Conservation (phyloP, 2,329 filamentous ascomycete genomes). For the Drechslera avenae region DNA sequence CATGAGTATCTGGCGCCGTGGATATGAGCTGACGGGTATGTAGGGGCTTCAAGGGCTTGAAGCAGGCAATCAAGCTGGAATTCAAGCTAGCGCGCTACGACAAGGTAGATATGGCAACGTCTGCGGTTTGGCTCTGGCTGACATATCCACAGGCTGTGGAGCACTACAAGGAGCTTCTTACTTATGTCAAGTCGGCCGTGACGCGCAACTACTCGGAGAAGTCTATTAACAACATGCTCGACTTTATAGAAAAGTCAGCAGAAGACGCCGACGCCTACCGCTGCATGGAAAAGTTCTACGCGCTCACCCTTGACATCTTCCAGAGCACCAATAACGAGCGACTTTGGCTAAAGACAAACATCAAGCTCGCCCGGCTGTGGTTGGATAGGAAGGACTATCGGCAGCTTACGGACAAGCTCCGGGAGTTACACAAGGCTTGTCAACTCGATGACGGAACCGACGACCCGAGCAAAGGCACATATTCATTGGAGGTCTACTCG, state of each 20-base stretch:
- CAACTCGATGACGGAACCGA: constrained; percentile 85
- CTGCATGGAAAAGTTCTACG: constrained; percentile 96
- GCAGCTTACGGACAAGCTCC: constrained; percentile 79
- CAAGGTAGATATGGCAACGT: constrained; percentile 59
- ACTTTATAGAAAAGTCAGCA: constrained; percentile 92
- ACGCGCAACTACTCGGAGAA: constrained; percentile 99
- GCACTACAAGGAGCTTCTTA: constrained; percentile 93
- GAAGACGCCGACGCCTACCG: constrained; percentile 72
- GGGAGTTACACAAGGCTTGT: constrained; percentile 87
- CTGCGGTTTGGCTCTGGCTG: constrained; percentile 21
- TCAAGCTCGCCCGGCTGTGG: constrained; percentile 90
- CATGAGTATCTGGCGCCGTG: background rate
- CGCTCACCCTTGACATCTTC: constrained; percentile 89
- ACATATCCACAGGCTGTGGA: constrained; percentile 70
- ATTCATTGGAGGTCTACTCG: constrained; percentile 93
- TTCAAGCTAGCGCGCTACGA: constrained; percentile 90
- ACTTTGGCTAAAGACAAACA: constrained; percentile 96
- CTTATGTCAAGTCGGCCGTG: constrained; percentile 95
- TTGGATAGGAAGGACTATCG: constrained; percentile 89
- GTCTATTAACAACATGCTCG: constrained; percentile 99
- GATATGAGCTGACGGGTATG: constrained; percentile 19
- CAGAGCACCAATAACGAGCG: constrained; percentile 97
- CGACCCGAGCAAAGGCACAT: constrained; percentile 94
- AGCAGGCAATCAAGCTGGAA: constrained; percentile 97
- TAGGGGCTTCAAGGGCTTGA: constrained; percentile 91